These are phyloP conservation scores for Mucor racemosus DNA, from an alignment of 371 early-diverging fungal genomes.

Conservation along the genomic window DNA sequence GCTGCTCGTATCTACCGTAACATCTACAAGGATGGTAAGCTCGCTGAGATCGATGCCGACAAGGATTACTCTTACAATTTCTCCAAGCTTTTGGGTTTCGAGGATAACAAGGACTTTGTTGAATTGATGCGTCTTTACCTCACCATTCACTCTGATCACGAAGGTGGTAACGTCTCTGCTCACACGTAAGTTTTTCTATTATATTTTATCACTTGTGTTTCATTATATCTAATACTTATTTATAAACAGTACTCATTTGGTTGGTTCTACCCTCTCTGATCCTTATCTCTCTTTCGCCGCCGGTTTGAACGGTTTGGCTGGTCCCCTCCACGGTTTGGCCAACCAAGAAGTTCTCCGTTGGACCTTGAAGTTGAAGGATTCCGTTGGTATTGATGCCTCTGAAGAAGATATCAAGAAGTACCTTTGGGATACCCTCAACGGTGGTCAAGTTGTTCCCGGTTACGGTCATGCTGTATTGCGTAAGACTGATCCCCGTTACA, in stretches of 20 bases:
- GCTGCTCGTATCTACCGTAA: slow-evolving; percentile 98
- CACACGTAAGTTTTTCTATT: slow-evolving; percentile 71
- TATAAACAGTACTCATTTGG: slow-evolving; percentile 80
- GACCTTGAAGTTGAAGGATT: slow-evolving; percentile 91
- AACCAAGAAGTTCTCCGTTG: slow-evolving; percentile 99
- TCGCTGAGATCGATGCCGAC: slow-evolving; percentile 79
- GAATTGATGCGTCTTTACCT: slow-evolving; percentile 98
- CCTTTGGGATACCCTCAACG: slow-evolving; percentile 94
- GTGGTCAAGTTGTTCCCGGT: slow-evolving; percentile 97
- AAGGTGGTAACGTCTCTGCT: slow-evolving; percentile 98
- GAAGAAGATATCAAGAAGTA: slow-evolving; percentile 96
- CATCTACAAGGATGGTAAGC: slow-evolving; percentile 96
- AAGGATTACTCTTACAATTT: slow-evolving; percentile 96
- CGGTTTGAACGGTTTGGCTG: slow-evolving; percentile 97
- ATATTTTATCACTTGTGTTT: background rate
- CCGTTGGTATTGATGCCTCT: slow-evolving; percentile 83
- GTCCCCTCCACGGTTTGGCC: slow-evolving; percentile 99
- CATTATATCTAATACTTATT: background rate
- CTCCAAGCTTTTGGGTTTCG: slow-evolving; percentile 91
- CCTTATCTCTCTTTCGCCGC: slow-evolving; percentile 98
- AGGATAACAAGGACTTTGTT: slow-evolving; percentile 85
- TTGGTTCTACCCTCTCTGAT: slow-evolving; percentile 96
- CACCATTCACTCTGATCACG: slow-evolving; percentile 99
- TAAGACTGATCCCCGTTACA: slow-evolving; percentile 96
- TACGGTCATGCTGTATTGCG: slow-evolving; percentile 99